Evolutionary conservation across 2,329 filamentous ascomycete species (phyloP).

Genomic region (Beauveria sp.): DNA sequence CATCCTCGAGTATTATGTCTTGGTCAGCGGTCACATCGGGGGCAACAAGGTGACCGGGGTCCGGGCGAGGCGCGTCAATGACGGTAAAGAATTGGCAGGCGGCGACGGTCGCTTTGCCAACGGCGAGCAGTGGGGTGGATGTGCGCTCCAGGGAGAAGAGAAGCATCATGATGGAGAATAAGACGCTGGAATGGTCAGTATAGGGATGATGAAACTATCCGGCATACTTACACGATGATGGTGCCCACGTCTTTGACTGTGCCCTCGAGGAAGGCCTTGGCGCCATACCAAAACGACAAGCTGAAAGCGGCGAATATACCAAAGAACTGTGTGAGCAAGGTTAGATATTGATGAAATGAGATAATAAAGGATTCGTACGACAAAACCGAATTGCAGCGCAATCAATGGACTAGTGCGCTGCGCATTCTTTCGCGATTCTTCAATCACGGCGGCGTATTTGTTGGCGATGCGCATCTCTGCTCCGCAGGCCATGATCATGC

Average conservation of each 20-base stretch:
- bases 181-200: slow-evolving; percentile 26
- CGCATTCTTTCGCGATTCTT: slow-evolving; percentile 44
- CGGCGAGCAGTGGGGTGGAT: slow-evolving; percentile 50
- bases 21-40: slow-evolving; percentile 30
- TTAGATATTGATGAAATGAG: slow-evolving; percentile 5
- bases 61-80: slow-evolving; percentile 38
- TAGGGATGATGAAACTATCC: too few relatives aligned
- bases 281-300: slow-evolving; percentile 57
- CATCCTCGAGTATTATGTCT: slow-evolving; percentile 45
- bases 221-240: slow-evolving; percentile 42
- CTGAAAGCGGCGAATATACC: slow-evolving; percentile 44
- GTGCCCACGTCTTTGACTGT: slow-evolving; percentile 41
- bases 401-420: slow-evolving; percentile 42
- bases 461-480: slow-evolving; percentile 47
- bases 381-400: slow-evolving; percentile 43
- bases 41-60: slow-evolving; percentile 26
- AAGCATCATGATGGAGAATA: slow-evolving; percentile 52
- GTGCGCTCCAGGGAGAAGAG: slow-evolving; percentile 49
- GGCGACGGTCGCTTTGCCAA: slow-evolving; percentile 49
- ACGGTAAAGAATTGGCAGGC: slow-evolving; percentile 51
- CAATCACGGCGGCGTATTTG: slow-evolving; percentile 47
- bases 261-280: slow-evolving; percentile 39
- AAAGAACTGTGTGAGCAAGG: slow-evolving; percentile 35
- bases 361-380: slow-evolving; percentile 23
- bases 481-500: slow-evolving; percentile 56